phyloP scores from a whole-genome alignment of 768 basidiomycete genomes.

The Myochromella boudieri region DNA sequence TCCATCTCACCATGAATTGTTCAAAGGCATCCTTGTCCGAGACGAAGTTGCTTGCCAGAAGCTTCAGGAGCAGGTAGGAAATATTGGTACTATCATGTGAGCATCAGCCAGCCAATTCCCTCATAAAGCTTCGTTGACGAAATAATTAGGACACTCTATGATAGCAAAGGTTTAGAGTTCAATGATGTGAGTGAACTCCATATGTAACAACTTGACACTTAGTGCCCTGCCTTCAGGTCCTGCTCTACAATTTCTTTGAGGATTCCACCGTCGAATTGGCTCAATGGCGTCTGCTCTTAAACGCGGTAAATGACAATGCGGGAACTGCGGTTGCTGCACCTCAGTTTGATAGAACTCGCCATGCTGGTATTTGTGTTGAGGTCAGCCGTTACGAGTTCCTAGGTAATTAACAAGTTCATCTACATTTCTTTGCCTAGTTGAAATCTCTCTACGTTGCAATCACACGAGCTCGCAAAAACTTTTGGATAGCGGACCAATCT shows the following conservation, averaged over 20 bases:
- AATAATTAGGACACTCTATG: constrained; percentile 48
- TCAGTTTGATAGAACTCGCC: constrained; percentile 46
- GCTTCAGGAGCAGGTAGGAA: constrained; percentile 51
- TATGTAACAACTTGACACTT: background rate
- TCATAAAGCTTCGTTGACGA: background rate
- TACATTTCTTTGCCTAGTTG: constrained; percentile 46
- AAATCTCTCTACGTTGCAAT: constrained; percentile 72
- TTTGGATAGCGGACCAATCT: constrained; percentile 71
- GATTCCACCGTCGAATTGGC: constrained; percentile 51
- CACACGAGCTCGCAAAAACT: constrained; percentile 64
- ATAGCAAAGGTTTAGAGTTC: constrained; percentile 69
- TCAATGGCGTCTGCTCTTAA: constrained; percentile 63
- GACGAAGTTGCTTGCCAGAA: constrained; percentile 49
- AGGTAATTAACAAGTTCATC: too few species aligned
- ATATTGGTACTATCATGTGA: constrained; percentile 60
- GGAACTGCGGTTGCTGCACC: constrained; percentile 36
- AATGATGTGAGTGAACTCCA: constrained; percentile 45
- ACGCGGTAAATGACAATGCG: constrained; percentile 22
- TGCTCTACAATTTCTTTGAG: constrained; percentile 74
- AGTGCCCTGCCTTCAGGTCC: constrained; percentile 45
- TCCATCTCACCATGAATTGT: too few species aligned
- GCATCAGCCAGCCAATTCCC: constrained; percentile 18
- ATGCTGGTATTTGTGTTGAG: constrained; percentile 59
- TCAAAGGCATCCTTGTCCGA: constrained; percentile 74
- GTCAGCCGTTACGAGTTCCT: constrained; percentile 39